Base-by-base conservation (phyloP, 768 basidiomycete genomes). In the Lactifluus pinguis region DNA sequence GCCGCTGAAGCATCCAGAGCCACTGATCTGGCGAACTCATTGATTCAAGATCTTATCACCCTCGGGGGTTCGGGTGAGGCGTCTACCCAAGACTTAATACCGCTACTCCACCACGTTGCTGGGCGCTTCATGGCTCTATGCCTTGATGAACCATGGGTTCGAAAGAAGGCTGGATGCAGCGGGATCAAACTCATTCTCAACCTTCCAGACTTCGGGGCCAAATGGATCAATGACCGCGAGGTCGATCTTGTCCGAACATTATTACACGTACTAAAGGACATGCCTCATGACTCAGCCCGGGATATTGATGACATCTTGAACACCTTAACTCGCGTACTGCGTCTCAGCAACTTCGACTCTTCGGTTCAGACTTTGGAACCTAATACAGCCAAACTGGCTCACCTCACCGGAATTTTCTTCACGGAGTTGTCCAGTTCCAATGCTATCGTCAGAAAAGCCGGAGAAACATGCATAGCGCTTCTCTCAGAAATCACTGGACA, bases 261-360 rank as follows among this genome's bases (percentile, higher is more conserved):
- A 29, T 77, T 98, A 34, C 92, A 93, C 68, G 86, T 95, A 62
- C 77, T 99, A 51, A 97, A 98, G 70, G 95, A 98, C 69, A 87
- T 97, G 68, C 94, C 95, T 0, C 81, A 83, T 64, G 95, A 98
- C 67, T 79, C 94, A 21, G 91, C 94, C 15, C 82, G 83, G 6
- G 85, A 94, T 65, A 83, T 92, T 30, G 82, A 86, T 36, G 83
- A 87, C 50, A 88, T 95, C 19, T 76, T 85, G 8, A 83, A 88
- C 57, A 85, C 91, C n/a, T 77, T 98, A 50, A 78, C 79, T 52
- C 78, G 76, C 57, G 81, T 93, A 47, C 72, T 92, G 49, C 77
- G 79, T 7, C 83, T 86, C 49, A 80, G 85, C 70, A 80, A 80
- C 61, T 72, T 76, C 9, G 77, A 79, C 58, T 67, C 77, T 29